Conservation (phyloP, 164 flowering plant genomes). For the Umbellularia californica region DNA sequence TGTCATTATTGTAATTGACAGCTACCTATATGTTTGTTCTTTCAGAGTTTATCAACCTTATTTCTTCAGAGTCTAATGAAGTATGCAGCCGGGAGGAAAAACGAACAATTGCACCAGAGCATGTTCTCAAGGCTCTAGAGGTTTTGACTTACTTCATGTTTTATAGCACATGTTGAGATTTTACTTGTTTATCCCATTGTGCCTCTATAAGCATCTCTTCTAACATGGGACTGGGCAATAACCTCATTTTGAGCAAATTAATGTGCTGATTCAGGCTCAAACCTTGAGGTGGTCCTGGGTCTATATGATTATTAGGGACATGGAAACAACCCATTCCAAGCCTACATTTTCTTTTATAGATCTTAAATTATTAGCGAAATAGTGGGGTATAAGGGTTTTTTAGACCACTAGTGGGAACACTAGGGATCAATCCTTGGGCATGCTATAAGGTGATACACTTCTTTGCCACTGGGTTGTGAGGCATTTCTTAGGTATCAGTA, state of each 20-base stretch:
- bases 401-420: background rate
- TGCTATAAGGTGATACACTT: no score
- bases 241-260: background rate
- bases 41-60: constrained; percentile 92
- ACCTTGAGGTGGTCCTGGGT: background rate
- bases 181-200: background rate
- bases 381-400: background rate
- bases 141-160: constrained; percentile 24
- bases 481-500: no score
- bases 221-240: background rate
- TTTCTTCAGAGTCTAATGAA: constrained; percentile 97
- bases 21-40: background rate
- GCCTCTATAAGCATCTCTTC: background rate
- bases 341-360: no score
- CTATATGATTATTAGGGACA: background rate
- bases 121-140: constrained; percentile 93
- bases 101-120: constrained; percentile 97
- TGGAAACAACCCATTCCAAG: background rate
- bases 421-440: no score
- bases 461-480: no score
- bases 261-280: background rate
- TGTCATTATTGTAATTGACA: background rate
- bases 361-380: no score
- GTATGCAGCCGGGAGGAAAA: constrained; percentile 84
- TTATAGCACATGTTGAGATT: background rate